Conservation (phyloP, 202 grass and related monocot genomes). For the Brachypodium distachyon region DNA sequence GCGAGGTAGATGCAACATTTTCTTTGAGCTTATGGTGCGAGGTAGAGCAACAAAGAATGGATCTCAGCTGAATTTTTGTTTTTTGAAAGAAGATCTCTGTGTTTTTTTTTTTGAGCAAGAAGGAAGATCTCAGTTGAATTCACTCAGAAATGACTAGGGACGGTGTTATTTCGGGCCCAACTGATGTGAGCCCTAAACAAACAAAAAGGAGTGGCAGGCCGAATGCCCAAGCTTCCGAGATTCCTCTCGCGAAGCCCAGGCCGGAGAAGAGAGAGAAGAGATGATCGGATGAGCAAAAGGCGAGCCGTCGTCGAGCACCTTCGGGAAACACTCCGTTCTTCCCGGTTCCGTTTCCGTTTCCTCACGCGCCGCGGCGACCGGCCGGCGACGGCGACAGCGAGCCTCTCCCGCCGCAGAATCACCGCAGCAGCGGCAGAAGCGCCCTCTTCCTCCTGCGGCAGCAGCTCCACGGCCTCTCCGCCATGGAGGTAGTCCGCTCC, state of each 20-base stretch:
- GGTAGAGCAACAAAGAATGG: too few species aligned
- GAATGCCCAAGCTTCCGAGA: too few species aligned
- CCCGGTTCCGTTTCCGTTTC: background rate
- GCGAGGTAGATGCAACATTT: too few species aligned
- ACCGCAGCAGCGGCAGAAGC: background rate
- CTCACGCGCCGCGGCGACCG: background rate
- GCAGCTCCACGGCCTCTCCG: background rate
- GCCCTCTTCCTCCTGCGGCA: background rate
- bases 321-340: background rate
- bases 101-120: too few species aligned
- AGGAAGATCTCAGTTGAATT: too few species aligned
- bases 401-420: background rate
- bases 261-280: background rate
- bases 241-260: background rate
- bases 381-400: background rate
- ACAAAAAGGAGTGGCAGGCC: too few species aligned
- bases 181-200: too few species aligned
- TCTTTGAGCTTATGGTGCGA: too few species aligned
- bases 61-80: too few species aligned
- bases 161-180: too few species aligned
- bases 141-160: too few species aligned
- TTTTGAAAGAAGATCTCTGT: too few species aligned
- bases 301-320: background rate
- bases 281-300: background rate
- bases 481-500: constrained; percentile 50